Evolutionary conservation across 2,329 filamentous ascomycete species (phyloP).

Genomic region (Clathrospora elynae): DNA sequence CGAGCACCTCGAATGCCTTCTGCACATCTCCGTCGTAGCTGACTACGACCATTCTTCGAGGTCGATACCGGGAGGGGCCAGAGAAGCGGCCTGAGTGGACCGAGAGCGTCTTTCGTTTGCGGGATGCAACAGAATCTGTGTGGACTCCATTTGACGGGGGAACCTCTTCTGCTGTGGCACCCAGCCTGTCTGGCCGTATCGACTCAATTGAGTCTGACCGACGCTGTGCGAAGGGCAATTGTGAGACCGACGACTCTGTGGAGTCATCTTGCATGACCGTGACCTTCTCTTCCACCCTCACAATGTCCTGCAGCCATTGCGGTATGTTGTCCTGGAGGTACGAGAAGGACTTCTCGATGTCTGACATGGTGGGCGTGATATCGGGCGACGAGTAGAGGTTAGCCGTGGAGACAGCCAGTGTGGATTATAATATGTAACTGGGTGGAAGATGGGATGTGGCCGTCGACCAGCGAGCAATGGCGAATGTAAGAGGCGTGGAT

Average conservation of each 20-base stretch:
- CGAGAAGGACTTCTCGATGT: conserved; percentile 46
- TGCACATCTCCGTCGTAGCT: conserved; percentile 91
- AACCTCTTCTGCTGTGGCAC: conserved; percentile 28
- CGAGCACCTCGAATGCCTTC: conserved; percentile 78
- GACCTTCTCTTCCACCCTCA: conserved; percentile 41
- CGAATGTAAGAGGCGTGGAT: background rate
- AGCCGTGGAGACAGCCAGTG: conserved; percentile 5
- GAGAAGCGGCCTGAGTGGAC: conserved; percentile 48
- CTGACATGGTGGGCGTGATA: conserved; percentile 41
- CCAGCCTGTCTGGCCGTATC: conserved; percentile 36
- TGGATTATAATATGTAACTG: too few species aligned
- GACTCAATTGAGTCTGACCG: conserved; percentile 47
- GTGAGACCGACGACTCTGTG: conserved; percentile 33
- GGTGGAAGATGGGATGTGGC: too few species aligned
- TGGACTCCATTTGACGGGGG: conserved; percentile 21
- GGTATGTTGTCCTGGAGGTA: conserved; percentile 48
- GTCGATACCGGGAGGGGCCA: conserved; percentile 64
- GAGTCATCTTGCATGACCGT: conserved; percentile 43
- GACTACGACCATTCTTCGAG: conserved; percentile 79
- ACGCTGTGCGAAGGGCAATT: conserved; percentile 37
- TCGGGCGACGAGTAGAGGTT: conserved; percentile 3
- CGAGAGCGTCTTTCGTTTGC: conserved; percentile 54
- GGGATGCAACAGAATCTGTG: conserved; percentile 24
- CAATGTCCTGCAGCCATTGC: conserved; percentile 45
- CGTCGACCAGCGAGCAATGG: conserved; percentile 23